Conservation (phyloP, 208 protist species). For the Angomonas deanei region DNA sequence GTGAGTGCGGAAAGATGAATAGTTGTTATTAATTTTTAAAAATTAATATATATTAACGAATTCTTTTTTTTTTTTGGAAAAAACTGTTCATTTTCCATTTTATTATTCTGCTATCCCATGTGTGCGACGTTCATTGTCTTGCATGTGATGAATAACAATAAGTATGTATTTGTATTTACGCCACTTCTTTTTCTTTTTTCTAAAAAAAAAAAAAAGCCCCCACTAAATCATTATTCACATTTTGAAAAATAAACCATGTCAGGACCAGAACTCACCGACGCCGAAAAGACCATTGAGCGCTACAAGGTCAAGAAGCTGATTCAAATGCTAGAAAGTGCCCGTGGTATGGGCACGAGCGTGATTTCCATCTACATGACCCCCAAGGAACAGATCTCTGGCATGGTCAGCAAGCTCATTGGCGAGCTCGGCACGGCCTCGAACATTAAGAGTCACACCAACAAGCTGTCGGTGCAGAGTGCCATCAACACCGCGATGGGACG, state of each 20-base stretch:
- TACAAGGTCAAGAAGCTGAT: slow-evolving; percentile 99
- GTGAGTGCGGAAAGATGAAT: too few relatives aligned
- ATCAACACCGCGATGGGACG: slow-evolving; percentile 87
- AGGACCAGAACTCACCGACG: slow-evolving; percentile 65
- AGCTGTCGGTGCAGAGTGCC: slow-evolving; percentile 86
- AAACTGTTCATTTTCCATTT: too few relatives aligned
- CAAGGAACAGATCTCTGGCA: slow-evolving; percentile 96
- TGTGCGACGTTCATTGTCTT: too few relatives aligned
- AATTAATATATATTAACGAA: too few relatives aligned
- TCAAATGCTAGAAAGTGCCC: slow-evolving; percentile 95
- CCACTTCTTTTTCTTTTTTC: too few relatives aligned
- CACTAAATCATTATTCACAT: slow-evolving; percentile 5
- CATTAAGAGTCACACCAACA: slow-evolving; percentile 99
- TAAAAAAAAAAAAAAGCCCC: slow-evolving; percentile 1
- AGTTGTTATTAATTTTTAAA: too few relatives aligned
- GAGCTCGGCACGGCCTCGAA: slow-evolving; percentile 99
- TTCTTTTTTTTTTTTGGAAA: too few relatives aligned
- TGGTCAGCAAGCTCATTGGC: slow-evolving; percentile 98
- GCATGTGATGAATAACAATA: too few relatives aligned
- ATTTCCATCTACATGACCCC: slow-evolving; percentile 99
- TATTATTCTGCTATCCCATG: too few relatives aligned
- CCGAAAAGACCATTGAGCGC: slow-evolving; percentile 95
- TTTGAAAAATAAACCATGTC: background rate
- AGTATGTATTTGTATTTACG: too few relatives aligned
- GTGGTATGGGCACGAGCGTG: slow-evolving; percentile 98